These are phyloP conservation scores for Pseudopyricularia cyperi DNA, from an alignment of 2,329 filamentous ascomycete species.

Conservation along the genomic window DNA sequence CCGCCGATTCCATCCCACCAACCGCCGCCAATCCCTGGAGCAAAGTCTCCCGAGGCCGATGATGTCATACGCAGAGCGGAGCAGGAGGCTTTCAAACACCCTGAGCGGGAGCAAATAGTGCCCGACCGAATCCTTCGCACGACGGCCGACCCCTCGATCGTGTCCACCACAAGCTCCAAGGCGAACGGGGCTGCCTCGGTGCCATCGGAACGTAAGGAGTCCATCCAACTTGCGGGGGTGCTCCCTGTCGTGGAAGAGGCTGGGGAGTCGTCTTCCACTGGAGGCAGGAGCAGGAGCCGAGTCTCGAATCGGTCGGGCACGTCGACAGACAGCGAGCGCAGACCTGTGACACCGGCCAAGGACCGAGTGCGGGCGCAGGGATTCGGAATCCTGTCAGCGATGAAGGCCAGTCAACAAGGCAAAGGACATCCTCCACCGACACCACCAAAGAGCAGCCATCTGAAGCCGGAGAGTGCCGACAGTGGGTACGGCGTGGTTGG, in stretches of 20 bases:
- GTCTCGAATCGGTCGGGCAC: conserved; percentile 14
- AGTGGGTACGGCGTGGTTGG: conserved; percentile 28
- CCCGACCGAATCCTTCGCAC: conserved; percentile 47
- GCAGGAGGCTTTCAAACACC: conserved; percentile 19
- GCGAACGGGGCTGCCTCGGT: background rate
- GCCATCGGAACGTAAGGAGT: conserved; percentile 34
- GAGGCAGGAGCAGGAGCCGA: conserved; percentile 39
- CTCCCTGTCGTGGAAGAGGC: conserved; percentile 84
- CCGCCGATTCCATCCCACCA: conserved; percentile 33
- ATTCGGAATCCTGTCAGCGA: conserved; percentile 16
- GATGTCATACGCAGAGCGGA: conserved; percentile 27
- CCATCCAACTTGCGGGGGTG: conserved; percentile 30
- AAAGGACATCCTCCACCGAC: conserved; percentile 30
- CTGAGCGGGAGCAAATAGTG: conserved; percentile 33
- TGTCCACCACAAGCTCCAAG: conserved; percentile 1
- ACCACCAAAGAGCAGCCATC: conserved; percentile 24
- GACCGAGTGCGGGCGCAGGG: conserved; percentile 16
- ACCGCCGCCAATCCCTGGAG: conserved; percentile 26
- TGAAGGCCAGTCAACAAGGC: conserved; percentile 16
- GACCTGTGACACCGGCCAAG: conserved; percentile 28
- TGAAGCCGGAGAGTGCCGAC: conserved; percentile 33
- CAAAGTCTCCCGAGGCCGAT: conserved; percentile 22
- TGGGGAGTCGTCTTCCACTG: conserved; percentile 60
- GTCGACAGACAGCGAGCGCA: conserved; percentile 19
- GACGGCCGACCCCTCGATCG: conserved; percentile 7